These are phyloP conservation scores for Oenanthe sinensis DNA, from an alignment of 129 eudicot species.

Conservation along the genomic window DNA sequence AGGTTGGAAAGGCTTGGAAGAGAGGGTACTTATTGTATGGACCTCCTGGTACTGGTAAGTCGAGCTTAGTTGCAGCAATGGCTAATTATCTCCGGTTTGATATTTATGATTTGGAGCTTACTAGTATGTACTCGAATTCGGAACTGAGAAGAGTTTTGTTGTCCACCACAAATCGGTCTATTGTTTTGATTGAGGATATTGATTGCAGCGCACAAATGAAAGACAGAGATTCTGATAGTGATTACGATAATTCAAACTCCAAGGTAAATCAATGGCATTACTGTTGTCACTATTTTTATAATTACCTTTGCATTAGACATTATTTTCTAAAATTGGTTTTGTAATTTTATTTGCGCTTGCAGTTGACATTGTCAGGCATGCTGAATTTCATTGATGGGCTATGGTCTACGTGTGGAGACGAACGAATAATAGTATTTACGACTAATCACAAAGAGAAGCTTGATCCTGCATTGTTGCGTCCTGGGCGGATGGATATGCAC, in stretches of 20 bases:
- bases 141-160: conserved; percentile 38
- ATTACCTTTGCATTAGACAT: background rate
- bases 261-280: background rate
- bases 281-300: background rate
- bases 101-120: conserved; percentile 54
- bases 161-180: conserved; percentile 38
- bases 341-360: background rate
- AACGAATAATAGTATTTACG: conserved; percentile 54
- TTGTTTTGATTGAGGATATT: conserved; percentile 52
- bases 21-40: conserved; percentile 60
- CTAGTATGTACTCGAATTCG: conserved; percentile 26
- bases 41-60: conserved; percentile 58
- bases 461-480: conserved; percentile 58
- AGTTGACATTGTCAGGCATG: conserved; percentile 55
- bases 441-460: conserved; percentile 59
- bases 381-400: conserved; percentile 57
- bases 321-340: background rate
- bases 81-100: conserved; percentile 55
- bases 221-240: background rate
- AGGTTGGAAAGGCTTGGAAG: too few species aligned
- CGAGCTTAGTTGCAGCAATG: conserved; percentile 56
- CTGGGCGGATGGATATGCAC: conserved; percentile 73
- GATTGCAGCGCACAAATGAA: conserved; percentile 49
- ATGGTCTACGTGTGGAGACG: conserved; percentile 74
- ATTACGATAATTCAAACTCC: background rate